Base-by-base conservation (phyloP, 2,329 filamentous ascomycete species). In the Aspergillus candidus region DNA sequence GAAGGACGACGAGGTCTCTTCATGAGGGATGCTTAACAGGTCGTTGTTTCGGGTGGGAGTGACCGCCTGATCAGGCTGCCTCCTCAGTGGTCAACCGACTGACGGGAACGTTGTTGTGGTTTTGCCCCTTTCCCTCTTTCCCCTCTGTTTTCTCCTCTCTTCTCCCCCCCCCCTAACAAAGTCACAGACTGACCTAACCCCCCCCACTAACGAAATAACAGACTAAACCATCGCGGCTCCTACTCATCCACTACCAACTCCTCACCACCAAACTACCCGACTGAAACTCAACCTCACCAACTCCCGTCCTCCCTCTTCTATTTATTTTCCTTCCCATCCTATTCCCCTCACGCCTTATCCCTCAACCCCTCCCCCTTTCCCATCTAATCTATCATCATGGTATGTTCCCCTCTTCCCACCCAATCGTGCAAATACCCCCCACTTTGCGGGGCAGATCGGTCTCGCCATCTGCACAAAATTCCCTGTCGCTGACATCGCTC, bases 381-480 rank as follows among this genome's bases (percentile, higher is more conserved):
- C 30, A 10, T 37, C 35, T 27, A 36, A 30, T 27, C 37, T 44
- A n/a, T 52, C 55, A 65, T 46, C 51, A 66, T 66, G 63, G 63
- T 65, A 61, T 47, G 57, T 39, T 13, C 35, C 27, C 33, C 29
- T 38, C 12, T 29, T 38, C 13, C 4, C 34, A 35, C 36, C 37
- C 32, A 48, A 43, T 42, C 40, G 41, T 50, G 43, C 47, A 30
- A 44, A 56, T 51, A 48, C 46, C 48, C 60, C 59, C 64, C 62
- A 55, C 62, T 55, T 48, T 61, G 62, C 63, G 62, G 62, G 61
- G 62, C 57, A 57, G 47, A 50, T 46, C 45, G 51, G 44, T 35
- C 43, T 52, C 46, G 44, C 41, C 45, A 47, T 41, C 45, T 44
- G 52, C 38, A 50, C 48, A 47, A 43, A 44, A 38, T 51, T 46